Conservation (phyloP, 768 basidiomycete species). For the Pleurotus tuber-regium region DNA sequence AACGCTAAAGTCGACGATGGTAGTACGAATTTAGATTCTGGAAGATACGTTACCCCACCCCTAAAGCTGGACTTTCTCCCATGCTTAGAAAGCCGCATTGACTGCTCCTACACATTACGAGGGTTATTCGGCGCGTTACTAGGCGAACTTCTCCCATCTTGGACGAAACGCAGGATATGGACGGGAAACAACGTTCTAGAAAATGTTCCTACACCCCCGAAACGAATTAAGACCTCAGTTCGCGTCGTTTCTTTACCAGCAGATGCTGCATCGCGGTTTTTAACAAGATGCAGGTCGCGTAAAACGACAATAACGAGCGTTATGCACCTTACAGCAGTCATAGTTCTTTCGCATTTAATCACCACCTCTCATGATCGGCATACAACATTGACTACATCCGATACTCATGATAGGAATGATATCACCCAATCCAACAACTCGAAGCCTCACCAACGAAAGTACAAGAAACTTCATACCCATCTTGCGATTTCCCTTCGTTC, state of each 20-base stretch:
- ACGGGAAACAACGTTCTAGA: conserved; percentile 2
- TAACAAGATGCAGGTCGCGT: neutral
- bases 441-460: neutral
- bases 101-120: neutral
- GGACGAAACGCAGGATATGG: conserved; percentile 4
- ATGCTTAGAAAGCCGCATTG: neutral
- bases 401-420: neutral
- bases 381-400: neutral
- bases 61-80: neutral
- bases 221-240: neutral
- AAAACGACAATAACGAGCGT: conserved; percentile 3
- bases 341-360: conserved; percentile 6
- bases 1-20: neutral
- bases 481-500: conserved; percentile 1
- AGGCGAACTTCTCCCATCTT: neutral
- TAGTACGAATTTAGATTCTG: neutral
- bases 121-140: neutral
- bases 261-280: neutral
- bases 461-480: neutral
- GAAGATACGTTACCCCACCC: neutral
- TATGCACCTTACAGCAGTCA: neutral
- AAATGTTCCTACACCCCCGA: neutral
- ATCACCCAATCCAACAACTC: neutral
- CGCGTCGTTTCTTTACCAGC: neutral
- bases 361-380: neutral